Conservation (phyloP, 441 rosid species). For the Breynia disticha region DNA sequence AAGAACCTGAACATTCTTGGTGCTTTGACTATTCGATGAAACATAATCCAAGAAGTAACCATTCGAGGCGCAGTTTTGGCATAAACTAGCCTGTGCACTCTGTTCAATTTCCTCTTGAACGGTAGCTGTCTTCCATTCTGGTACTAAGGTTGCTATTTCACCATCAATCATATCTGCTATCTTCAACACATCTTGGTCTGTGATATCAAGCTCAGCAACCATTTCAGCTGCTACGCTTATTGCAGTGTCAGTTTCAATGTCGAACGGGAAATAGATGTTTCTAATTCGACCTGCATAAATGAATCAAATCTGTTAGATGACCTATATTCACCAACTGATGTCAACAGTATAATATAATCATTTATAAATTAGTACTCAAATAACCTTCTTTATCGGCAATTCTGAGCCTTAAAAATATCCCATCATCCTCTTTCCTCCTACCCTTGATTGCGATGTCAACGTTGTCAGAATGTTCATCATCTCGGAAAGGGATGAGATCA, state of each 20-base stretch:
- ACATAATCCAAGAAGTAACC: conserved; percentile 40
- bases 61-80: conserved; percentile 40
- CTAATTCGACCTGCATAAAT: conserved; percentile 53
- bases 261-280: conserved; percentile 84
- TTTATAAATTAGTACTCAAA: conserved; percentile 7
- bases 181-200: conserved; percentile 63
- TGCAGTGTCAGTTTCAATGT: conserved; percentile 65
- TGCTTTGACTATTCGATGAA: conserved; percentile 30
- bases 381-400: conserved; percentile 71
- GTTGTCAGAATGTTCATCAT: conserved; percentile 34
- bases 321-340: neutral
- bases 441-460: conserved; percentile 63
- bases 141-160: conserved; percentile 66
- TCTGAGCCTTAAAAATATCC: conserved; percentile 56
- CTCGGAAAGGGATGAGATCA: conserved; percentile 54
- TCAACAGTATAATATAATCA: conserved; percentile 1
- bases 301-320: conserved; percentile 7
- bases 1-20: conserved; percentile 36
- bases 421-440: conserved; percentile 47
- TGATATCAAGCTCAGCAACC: conserved; percentile 76
- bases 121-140: conserved; percentile 48
- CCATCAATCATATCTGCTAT: conserved; percentile 88
- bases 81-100: conserved; percentile 18
- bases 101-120: conserved; percentile 23
- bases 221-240: conserved; percentile 81